phyloP scores from a whole-genome alignment of 2,329 filamentous ascomycete species.

The Fusarium cyanostomum region DNA sequence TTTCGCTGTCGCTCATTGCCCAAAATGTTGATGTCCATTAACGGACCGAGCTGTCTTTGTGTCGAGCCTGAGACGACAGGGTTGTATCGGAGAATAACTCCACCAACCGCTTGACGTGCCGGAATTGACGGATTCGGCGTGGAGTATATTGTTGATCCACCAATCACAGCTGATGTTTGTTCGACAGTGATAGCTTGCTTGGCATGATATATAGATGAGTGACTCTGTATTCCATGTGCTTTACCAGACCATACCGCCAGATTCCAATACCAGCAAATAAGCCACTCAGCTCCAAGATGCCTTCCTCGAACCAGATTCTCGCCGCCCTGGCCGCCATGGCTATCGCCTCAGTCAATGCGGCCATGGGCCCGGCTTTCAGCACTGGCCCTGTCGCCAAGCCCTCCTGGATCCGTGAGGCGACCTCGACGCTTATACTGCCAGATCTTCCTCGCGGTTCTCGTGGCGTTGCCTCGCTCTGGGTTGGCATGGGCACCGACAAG shows the following conservation, averaged over 20 bases:
- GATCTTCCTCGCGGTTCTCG: constrained; percentile 48
- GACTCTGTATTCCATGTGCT: background rate
- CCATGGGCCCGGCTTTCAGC: constrained; percentile 52
- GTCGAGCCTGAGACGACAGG: constrained; percentile 7
- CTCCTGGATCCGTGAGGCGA: constrained; percentile 56
- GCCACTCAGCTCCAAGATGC: constrained; percentile 15
- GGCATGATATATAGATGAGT: background rate
- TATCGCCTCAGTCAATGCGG: constrained; percentile 34
- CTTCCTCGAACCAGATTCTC: constrained; percentile 23
- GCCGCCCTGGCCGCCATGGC: constrained; percentile 31
- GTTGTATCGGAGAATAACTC: constrained; percentile 12
- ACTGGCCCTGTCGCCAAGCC: constrained; percentile 53
- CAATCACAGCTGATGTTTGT: constrained; percentile 1
- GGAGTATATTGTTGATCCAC: constrained; percentile 9
- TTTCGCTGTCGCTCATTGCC: background rate
- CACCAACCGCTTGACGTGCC: constrained; percentile 2
- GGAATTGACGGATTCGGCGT: constrained; percentile 15
- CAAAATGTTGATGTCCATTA: background rate
- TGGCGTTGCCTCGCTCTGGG: constrained; percentile 55
- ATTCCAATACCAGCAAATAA: background rate
- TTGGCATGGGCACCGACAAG: constrained; percentile 59
- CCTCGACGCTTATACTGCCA: constrained; percentile 55
- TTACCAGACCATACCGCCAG: background rate
- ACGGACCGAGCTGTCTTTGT: background rate
- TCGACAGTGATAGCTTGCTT: background rate